These are phyloP conservation scores for Podospora tetraspora DNA, from an alignment of 495 filamentous ascomycete genomes.

Conservation along the genomic window DNA sequence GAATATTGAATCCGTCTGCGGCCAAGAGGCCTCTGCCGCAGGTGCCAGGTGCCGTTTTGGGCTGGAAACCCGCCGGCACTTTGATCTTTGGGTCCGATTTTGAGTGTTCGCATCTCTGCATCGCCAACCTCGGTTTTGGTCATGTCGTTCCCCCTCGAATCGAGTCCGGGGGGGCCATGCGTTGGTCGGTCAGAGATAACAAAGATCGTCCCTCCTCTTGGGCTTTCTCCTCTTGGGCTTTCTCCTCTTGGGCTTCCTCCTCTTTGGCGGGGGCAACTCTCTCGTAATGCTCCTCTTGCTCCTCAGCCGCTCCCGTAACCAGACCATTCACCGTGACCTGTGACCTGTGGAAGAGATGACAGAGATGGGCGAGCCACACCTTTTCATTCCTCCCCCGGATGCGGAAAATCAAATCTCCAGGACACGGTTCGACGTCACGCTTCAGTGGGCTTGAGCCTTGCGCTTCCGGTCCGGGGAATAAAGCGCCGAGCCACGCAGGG, in stretches of 20 bases:
- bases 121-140: background rate
- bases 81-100: background rate
- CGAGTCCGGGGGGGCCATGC: background rate
- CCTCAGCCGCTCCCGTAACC: background rate
- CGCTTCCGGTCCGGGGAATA: constrained; percentile 3
- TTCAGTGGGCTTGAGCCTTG: constrained; percentile 1
- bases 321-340: background rate
- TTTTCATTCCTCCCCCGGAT: background rate
- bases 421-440: background rate
- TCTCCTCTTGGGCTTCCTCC: background rate
- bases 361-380: background rate
- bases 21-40: background rate
- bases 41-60: background rate
- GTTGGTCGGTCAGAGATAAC: background rate
- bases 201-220: background rate
- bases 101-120: background rate
- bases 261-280: background rate
- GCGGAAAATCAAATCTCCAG: constrained; percentile 14
- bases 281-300: background rate
- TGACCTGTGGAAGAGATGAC: too few relatives aligned
- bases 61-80: background rate
- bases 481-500: constrained; percentile 1
- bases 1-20: constrained; percentile 3
- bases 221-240: background rate
- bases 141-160: background rate